Evolutionary conservation across 2,329 filamentous ascomycete genomes (phyloP).

Genomic region (Cladosporium cucumerinum): DNA sequence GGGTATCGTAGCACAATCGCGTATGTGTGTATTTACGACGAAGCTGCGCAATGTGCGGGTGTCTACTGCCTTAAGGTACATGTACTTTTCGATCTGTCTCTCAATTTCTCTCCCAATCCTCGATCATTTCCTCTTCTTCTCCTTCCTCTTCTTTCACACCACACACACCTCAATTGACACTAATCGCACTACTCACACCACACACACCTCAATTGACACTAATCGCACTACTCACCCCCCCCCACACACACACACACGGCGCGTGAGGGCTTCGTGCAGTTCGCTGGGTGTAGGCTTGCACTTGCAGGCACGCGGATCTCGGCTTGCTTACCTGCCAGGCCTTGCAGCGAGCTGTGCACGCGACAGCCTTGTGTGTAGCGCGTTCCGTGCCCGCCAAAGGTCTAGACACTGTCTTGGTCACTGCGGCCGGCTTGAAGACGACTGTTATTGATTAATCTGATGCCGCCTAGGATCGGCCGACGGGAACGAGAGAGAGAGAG

Average conservation of each 20-base stretch:
- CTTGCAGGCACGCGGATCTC: neutral
- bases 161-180: neutral
- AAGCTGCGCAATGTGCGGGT: neutral
- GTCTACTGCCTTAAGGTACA: neutral
- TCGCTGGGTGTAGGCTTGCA: neutral
- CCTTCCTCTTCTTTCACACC: neutral
- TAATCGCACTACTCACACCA: neutral
- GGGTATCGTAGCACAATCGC: neutral
- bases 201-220: neutral
- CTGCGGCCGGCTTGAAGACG: neutral
- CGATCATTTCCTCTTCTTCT: neutral
- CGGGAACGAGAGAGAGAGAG: too few relatives aligned
- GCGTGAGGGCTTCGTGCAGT: neutral
- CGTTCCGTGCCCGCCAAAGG: neutral
- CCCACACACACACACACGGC: neutral
- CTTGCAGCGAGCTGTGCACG: neutral
- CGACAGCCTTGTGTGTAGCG: constrained; percentile 2
- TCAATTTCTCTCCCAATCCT: neutral
- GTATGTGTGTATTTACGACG: neutral
- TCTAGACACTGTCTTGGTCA: neutral
- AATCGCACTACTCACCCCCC: neutral
- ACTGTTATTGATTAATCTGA: neutral
- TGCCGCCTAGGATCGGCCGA: neutral
- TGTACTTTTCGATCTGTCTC: neutral
- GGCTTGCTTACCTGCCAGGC: constrained; percentile 1